Base-by-base conservation (phyloP, 2,329 filamentous ascomycete species). In the Leptographium radiaticola region DNA sequence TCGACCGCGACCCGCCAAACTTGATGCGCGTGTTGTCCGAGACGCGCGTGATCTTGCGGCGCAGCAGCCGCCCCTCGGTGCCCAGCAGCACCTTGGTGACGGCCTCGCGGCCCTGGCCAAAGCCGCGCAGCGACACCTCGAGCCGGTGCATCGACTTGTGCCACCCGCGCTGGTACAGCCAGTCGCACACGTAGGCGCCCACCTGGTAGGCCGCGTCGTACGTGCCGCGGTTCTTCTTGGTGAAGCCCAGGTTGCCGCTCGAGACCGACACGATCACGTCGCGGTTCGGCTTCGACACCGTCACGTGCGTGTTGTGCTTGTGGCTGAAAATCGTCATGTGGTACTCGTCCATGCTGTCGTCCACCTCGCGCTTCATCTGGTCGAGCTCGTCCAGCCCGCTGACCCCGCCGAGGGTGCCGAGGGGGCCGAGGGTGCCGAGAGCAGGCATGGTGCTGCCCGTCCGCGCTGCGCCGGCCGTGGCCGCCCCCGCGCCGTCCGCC, bases 291-390 rank as follows among this genome's bases (percentile, higher is more conserved):
- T 84, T 83, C 25, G 89, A 88, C 60, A 96, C 80, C 1, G 90
- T 96, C 63, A 98, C 79, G 70, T 97, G 89, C 20, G 88, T 93
- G 73, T 98, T 98, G 79, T 96, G 93, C 72, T 89, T 94, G 67
- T 87, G 84, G 33, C 86, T 73, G 70, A 82, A 91, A 67, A 98
- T 75, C 72, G 95, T 88, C 59, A 98, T 77, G 67, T 95, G 89
- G 72, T 89, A 89, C 64, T 86, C 79, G 40, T 72, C 58, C 15
- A 67, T 60, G 51, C 55, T 54, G 15, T 71, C 64, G 46, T 74
- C 69, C 2, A 55, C 58, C 6, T 60, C 59, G 40, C 62, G 47
- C 36, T 62, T 53, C 56, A 61, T 58, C 7, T 48, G 53, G 42
- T 55, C 43, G 6, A 59, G 38, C 33, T 57, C 53, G 47, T 57